Conservation (phyloP, 768 basidiomycete species). For the Lentinula lateritia region DNA sequence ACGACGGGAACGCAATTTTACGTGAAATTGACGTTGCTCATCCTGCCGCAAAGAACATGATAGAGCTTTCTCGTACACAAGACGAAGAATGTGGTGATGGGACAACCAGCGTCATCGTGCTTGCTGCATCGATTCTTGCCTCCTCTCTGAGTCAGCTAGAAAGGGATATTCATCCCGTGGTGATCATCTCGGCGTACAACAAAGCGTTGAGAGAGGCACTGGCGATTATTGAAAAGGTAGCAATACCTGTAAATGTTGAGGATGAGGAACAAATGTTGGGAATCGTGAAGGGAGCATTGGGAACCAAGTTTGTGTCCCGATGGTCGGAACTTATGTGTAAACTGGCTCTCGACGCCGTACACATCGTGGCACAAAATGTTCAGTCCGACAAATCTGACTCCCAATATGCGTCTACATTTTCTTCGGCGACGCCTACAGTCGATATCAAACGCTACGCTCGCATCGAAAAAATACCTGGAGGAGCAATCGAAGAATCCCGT, state of each 20-base stretch:
- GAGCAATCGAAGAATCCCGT: constrained; percentile 89
- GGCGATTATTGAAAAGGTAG: constrained; percentile 81
- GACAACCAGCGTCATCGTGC: constrained; percentile 96
- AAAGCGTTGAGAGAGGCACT: constrained; percentile 91
- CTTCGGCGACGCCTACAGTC: constrained; percentile 31
- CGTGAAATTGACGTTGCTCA: constrained; percentile 99
- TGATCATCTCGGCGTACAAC: constrained; percentile 98
- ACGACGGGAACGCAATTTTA: constrained; percentile 98
- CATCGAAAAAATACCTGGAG: constrained; percentile 96
- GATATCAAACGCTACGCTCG: constrained; percentile 98
- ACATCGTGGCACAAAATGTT: constrained; percentile 77
- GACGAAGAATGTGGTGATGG: constrained; percentile 99
- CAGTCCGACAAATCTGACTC: constrained; percentile 60
- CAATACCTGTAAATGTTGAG: constrained; percentile 81
- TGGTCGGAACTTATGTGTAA: constrained; percentile 98
- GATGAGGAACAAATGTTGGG: constrained; percentile 91
- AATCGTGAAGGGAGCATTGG: constrained; percentile 97
- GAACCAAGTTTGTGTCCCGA: constrained; percentile 93
- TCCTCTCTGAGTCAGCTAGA: constrained; percentile 91
- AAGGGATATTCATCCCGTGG: constrained; percentile 96
- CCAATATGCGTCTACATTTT: not conserved
- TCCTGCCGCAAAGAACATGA: constrained; percentile 99
- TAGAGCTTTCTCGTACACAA: constrained; percentile 94
- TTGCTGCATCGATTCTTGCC: constrained; percentile 85
- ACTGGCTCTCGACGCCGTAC: constrained; percentile 89